Conservation (phyloP, 2,329 filamentous ascomycete genomes). For the Arachnopeziza araneosa region DNA sequence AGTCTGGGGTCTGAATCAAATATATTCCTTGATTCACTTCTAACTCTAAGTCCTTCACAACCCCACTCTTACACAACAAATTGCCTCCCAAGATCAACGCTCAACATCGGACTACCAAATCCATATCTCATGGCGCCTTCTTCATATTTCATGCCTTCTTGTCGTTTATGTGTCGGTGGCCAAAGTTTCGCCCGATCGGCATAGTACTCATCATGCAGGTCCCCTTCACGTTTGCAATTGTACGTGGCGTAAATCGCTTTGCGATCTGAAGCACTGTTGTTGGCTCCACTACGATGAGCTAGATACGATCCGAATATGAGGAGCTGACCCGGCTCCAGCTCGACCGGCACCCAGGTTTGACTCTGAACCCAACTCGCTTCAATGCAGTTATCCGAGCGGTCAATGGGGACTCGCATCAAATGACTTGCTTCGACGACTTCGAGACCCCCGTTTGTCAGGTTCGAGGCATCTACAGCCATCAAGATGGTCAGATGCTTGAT, state of each 20-base stretch:
- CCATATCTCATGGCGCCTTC: conserved; percentile 32
- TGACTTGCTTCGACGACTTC: conserved; percentile 33
- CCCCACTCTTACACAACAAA: not conserved
- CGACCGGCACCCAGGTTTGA: conserved; percentile 30
- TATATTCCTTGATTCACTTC: not conserved
- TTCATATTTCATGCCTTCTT: conserved; percentile 32
- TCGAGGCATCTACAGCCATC: conserved; percentile 31
- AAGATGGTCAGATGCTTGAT: conserved; percentile 34
- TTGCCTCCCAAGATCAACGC: conserved; percentile 21
- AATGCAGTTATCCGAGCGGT: conserved; percentile 27
- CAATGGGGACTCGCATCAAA: conserved; percentile 31
- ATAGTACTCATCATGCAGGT: conserved; percentile 39
- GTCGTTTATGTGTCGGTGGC: conserved; percentile 36
- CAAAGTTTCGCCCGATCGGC: conserved; percentile 35
- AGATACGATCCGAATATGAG: conserved; percentile 32
- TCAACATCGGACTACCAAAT: conserved; percentile 36
- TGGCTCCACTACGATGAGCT: conserved; percentile 30
- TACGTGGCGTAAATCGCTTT: conserved; percentile 40
- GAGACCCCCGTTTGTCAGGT: conserved; percentile 30
- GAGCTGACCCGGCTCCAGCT: conserved; percentile 31
- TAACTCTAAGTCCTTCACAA: not conserved
- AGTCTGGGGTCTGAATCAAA: not conserved
- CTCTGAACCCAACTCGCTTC: conserved; percentile 26
- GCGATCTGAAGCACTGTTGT: conserved; percentile 30
- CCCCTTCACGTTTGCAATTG: conserved; percentile 35